Percentiles rank a stretch among this genome's conserved stretches.
Evolutionary conservation across 2,329 filamentous ascomycete species (phyloP).

Genomic region (Curvularia lunata): DNA sequence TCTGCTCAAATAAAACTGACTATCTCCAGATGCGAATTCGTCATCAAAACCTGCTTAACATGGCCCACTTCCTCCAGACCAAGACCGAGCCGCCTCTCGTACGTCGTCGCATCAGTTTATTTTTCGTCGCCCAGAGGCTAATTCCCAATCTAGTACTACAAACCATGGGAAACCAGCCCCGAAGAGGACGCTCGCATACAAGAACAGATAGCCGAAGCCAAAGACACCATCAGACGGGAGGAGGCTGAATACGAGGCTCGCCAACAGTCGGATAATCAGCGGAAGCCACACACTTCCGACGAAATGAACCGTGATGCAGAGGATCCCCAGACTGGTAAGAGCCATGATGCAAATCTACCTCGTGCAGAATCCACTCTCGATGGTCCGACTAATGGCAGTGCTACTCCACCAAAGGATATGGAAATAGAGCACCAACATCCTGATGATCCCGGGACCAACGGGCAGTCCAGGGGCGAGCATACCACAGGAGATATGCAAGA

Average conservation of each 20-base stretch:
- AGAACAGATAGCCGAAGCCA: constrained; percentile 70
- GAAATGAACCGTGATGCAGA: constrained; percentile 27
- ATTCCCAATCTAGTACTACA: constrained; percentile 71
- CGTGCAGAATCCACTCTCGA: constrained; percentile 28
- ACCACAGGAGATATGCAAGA: constrained; percentile 29
- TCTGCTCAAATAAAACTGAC: constrained; percentile 15
- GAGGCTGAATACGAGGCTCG: constrained; percentile 64
- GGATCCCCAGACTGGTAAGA: constrained; percentile 33
- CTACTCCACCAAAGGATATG: constrained; percentile 27
- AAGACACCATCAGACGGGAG: constrained; percentile 70
- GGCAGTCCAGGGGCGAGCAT: constrained; percentile 25
- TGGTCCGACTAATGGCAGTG: constrained; percentile 36
- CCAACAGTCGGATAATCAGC: constrained; percentile 40
- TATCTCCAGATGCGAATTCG: constrained; percentile 70
- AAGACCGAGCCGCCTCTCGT: constrained; percentile 75
- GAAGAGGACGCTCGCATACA: constrained; percentile 75
- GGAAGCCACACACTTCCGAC: constrained; percentile 22
- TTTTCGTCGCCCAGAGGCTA: constrained; percentile 17
- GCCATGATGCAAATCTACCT: constrained; percentile 29
- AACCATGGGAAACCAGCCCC: constrained; percentile 76
- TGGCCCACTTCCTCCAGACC: constrained; percentile 77
- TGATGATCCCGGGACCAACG: constrained; percentile 25
- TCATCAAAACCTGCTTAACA: constrained; percentile 73
- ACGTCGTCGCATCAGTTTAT: constrained; percentile 47
- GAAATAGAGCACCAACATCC: constrained; percentile 36